Conservation (phyloP, 2,329 filamentous ascomycete species). For the Fusarium aywerte region DNA sequence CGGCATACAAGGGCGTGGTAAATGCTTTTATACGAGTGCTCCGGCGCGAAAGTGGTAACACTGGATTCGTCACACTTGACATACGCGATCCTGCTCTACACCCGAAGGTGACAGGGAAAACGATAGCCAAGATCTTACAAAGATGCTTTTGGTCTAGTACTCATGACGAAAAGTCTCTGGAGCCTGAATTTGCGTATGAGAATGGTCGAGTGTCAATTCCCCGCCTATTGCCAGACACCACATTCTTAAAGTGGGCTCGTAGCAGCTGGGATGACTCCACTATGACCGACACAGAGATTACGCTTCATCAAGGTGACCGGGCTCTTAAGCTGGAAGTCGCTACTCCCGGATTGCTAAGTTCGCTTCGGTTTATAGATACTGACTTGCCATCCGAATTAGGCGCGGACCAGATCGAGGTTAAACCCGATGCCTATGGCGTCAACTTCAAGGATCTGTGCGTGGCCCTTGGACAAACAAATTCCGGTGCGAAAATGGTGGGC, state of each 20-base stretch:
- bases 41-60: conserved; percentile 10
- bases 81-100: not conserved
- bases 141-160: not conserved
- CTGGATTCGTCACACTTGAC: not conserved
- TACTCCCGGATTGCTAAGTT: not conserved
- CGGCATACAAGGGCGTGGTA: conserved; percentile 3
- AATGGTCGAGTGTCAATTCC: not conserved
- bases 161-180: not conserved
- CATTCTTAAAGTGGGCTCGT: conserved; percentile 11
- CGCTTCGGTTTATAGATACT: not conserved
- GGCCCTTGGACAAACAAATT: not conserved
- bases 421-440: not conserved
- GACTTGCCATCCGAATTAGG: not conserved
- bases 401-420: not conserved
- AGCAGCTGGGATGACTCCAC: not conserved
- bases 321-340: not conserved
- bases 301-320: not conserved
- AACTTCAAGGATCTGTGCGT: conserved; percentile 4
- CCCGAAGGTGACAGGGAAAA: not conserved
- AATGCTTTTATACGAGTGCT: not conserved
- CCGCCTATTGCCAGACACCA: not conserved
- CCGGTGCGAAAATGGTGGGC: not conserved
- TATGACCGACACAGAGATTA: not conserved
- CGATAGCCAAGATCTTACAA: not conserved
- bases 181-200: not conserved